These are phyloP conservation scores for Artemisia argyi DNA, from an alignment of 129 eudicot genomes.

Conservation along the genomic window DNA sequence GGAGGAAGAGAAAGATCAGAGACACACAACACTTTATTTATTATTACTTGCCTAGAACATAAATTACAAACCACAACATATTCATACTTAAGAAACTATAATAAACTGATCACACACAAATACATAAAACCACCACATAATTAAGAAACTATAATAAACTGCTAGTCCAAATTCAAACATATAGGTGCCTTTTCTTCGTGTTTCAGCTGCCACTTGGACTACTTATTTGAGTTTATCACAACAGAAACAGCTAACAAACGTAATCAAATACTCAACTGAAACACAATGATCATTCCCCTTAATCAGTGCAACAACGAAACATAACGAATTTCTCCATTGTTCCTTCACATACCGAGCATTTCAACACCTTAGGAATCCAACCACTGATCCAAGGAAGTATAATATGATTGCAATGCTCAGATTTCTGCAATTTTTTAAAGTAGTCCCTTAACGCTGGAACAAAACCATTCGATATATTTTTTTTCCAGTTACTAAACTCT, in stretches of 20 bases:
- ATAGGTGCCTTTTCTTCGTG: no score
- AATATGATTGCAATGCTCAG: conserved; percentile 72
- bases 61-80: no score
- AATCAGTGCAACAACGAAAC: conserved; percentile 86
- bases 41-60: no score
- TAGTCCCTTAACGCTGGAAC: conserved; percentile 57
- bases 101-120: background rate
- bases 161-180: no score
- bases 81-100: no score
- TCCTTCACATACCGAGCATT: conserved; percentile 77
- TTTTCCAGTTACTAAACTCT: conserved; percentile 53
- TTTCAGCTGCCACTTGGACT: no score
- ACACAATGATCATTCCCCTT: conserved; percentile 11
- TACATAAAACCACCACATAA: background rate
- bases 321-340: conserved; percentile 82
- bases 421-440: conserved; percentile 47
- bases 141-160: no score
- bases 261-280: conserved; percentile 3
- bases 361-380: conserved; percentile 71
- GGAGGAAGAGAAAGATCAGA: no score
- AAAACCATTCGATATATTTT: conserved; percentile 50
- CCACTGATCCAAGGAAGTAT: conserved; percentile 78
- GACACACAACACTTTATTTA: no score
- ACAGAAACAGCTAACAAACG: conserved; percentile 15
- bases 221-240: no score